Evolutionary conservation across 148 eudicot species (phyloP), one percentile per base, ranked within the genome.

Genomic region (Chenopodium album): DNA sequence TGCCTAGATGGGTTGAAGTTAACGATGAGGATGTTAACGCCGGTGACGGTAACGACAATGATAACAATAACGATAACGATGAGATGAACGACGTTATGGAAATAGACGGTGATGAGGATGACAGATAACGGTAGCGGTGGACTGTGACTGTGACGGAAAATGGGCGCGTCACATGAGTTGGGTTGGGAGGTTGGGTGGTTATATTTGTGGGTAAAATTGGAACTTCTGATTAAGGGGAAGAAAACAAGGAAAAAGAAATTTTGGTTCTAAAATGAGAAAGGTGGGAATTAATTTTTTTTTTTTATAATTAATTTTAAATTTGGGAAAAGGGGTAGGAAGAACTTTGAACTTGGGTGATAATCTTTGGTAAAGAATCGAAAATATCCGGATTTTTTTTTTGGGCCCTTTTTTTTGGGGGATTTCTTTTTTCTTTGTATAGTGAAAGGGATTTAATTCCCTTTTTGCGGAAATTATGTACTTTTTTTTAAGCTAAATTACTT

Each of bases 161-260:
- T 69, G 84, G 81, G 81, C 41, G 71, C 78, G 89, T 82, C 84
- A 70, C 69, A 26, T 56, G 85, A 82, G 80, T 80, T 79, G 59
- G 75, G 79, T 41, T 41, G 44, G 44, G 44, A 6, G 8, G 7
- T 41, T 37, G 44, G 44, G 44, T 37, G 44, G 44, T 37, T 6
- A 41, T 41, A 75, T 34, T 34, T 7, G 52, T 28, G 85, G 82
- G 79, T 79, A 69, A 84, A 84, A 75, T 14, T 22, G 86, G 76
- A 56, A 79, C 22, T 65, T 41, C 44, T 4, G 44, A 41, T 41
- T 41, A 0, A 41, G 44, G 0, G 44, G 44, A 41, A 41, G 44
- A 41, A 26, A 29, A 50, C 9, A 22, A 8, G 3, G 23, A 34
- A 32, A 70, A 70, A 19, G 29, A 78, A 78, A 50, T 78, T 69